Evolutionary conservation across 495 filamentous ascomycete species (phyloP), one percentile per base, ranked within the genome.

Genomic region (Acidomyces sp.): DNA sequence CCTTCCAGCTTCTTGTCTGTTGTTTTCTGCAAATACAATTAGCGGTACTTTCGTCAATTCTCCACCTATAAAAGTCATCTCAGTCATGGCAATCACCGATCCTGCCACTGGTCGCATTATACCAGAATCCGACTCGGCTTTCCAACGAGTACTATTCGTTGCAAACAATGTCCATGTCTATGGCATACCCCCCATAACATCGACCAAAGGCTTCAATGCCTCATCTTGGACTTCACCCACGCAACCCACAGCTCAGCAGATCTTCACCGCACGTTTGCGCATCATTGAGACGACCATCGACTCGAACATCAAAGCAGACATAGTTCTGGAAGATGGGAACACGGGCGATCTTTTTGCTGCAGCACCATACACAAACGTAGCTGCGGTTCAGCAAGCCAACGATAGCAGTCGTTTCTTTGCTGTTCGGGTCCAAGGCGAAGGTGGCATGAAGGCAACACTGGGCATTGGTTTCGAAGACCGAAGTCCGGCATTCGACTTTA

Each of bases 391-490:
- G 59, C 70, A 83, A 41, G 77, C 79, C 18, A 58, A 76, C 32
- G 83, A 90, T 55, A 76, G 70, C 52, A 74, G 68, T 39, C 71
- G 83, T 27, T 90, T 90, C 64, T 90, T 88, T 52, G 83, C 82
- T 0, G 53, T 88, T 19, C 64, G 76, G n/a, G 82, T 90, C 6
- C 71, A 75, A 26, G 78, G 79, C 32, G 77, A 72, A 33, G 68
- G 68, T 1, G 71, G 72, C 1, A 62, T 71, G 45, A 85, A 85
- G 52, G 84, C 84, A 17, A 68, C 74, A 24, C 60, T 88, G 19
- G 83, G 84, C n/a, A 69, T 90, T 34, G 83, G 84, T 10, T 90
- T 87, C 53, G 84, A 87, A 64, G 82, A 88, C 60, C 62, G 84
- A 29, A 74, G 71, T 55, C 81, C 85, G 45, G 82, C 83, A 6